These are phyloP conservation scores for Hortiboletus campestris DNA, from an alignment of 768 basidiomycete species.

Conservation along the genomic window DNA sequence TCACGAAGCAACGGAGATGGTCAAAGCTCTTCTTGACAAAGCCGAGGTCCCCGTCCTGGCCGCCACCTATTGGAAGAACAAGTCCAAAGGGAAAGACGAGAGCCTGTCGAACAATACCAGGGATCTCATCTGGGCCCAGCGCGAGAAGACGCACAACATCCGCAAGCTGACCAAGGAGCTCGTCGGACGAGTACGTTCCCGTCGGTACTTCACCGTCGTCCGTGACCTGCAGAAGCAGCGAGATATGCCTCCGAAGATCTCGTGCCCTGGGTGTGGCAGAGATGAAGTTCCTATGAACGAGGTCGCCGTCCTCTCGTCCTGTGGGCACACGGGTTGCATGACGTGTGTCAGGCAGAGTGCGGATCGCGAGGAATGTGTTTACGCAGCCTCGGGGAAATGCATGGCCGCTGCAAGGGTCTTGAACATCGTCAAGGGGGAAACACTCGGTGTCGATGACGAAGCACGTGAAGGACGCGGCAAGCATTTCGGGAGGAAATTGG, in stretches of 20 bases:
- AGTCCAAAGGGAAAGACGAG: slow-evolving; percentile 53
- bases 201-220: slow-evolving; percentile 90
- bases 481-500: slow-evolving; percentile 81
- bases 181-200: slow-evolving; percentile 83
- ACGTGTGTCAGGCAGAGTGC: slow-evolving; percentile 72
- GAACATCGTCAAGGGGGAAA: slow-evolving; percentile 79
- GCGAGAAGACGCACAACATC: slow-evolving; percentile 85
- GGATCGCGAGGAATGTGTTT: slow-evolving; percentile 78
- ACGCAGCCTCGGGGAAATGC: slow-evolving; percentile 65
- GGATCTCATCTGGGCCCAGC: slow-evolving; percentile 73
- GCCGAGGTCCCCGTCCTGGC: slow-evolving; percentile 46
- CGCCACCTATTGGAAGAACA: slow-evolving; percentile 37
- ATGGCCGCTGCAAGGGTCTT: slow-evolving; percentile 76
- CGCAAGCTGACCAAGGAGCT: slow-evolving; percentile 85
- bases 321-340: slow-evolving; percentile 85
- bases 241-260: slow-evolving; percentile 53
- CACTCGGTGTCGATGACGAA: slow-evolving; percentile 76
- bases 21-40: slow-evolving; percentile 57
- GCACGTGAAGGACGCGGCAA: slow-evolving; percentile 68
- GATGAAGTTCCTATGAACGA: slow-evolving; percentile 59
- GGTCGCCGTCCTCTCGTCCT: slow-evolving; percentile 84
- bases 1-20: slow-evolving; percentile 65
- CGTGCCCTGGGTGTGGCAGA: slow-evolving; percentile 62
- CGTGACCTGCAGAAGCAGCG: slow-evolving; percentile 82
- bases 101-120: slow-evolving; percentile 53